phyloP scores from a whole-genome alignment of 2,329 filamentous ascomycete species.

The Colletotrichum cordylinicola region DNA sequence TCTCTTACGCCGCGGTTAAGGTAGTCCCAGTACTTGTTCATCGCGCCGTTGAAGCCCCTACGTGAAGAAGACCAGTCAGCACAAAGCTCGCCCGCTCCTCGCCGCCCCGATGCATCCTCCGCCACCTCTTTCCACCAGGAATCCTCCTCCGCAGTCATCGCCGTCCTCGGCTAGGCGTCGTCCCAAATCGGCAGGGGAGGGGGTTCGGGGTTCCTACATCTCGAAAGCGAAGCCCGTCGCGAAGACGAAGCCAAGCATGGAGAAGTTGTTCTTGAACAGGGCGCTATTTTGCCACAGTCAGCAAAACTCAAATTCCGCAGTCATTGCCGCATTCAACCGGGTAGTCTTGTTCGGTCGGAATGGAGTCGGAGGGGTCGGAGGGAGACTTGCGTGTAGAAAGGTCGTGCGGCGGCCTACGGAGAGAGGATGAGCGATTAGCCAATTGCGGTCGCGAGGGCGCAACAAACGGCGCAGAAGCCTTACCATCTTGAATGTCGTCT shows the following conservation, averaged over 20 bases:
- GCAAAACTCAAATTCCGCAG: not conserved
- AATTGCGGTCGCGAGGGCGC: not conserved
- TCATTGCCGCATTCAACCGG: not conserved
- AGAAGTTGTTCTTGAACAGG: conserved; percentile 84
- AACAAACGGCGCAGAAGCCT: conserved; percentile 3
- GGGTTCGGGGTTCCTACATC: conserved; percentile 67
- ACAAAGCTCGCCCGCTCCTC: not conserved
- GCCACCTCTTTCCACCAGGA: not conserved
- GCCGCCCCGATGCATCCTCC: not conserved
- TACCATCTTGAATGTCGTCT: conserved; percentile 40
- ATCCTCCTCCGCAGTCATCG: not conserved
- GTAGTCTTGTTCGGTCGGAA: not conserved
- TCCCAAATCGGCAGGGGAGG: not conserved
- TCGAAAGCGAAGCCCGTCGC: conserved; percentile 88
- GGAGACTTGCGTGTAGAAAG: conserved; percentile 45
- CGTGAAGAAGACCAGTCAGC: not conserved
- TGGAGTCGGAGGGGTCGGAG: not conserved
- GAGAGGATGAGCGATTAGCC: conserved; percentile 39
- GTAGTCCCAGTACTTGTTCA: conserved; percentile 89
- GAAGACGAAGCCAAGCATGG: conserved; percentile 90
- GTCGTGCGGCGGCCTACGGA: conserved; percentile 38
- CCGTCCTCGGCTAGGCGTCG: not conserved
- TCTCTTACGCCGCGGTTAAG: conserved; percentile 88
- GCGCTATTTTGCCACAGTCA: conserved; percentile 57
- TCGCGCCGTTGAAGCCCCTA: conserved; percentile 82